Evolutionary conservation across 1,284 basidiomycete species (phyloP).

Genomic region (Sporisorium exsertum): DNA sequence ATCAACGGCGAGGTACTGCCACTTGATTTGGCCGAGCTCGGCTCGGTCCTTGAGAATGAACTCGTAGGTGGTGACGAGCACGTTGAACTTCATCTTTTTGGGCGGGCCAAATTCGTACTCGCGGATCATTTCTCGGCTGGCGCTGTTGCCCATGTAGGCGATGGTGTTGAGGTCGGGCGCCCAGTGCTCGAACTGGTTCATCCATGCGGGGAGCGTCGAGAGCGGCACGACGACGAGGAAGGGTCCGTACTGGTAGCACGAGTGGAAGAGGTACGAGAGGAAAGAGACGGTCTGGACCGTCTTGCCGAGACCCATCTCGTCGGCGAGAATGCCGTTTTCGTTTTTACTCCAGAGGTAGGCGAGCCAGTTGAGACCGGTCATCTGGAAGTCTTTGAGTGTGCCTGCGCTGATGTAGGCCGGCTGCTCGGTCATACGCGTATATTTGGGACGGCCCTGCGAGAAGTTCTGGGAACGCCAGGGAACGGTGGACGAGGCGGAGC

Average conservation of each 20-base stretch:
- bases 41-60: conserved; percentile 99
- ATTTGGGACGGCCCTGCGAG: conserved; percentile 80
- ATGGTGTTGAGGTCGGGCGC: conserved; percentile 87
- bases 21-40: conserved; percentile 89
- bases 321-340: conserved; percentile 96
- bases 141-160: conserved; percentile 95
- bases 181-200: conserved; percentile 96
- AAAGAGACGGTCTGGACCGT: conserved; percentile 96
- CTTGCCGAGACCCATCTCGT: conserved; percentile 99
- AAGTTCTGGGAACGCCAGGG: conserved; percentile 87
- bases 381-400: conserved; percentile 94
- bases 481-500: conserved; percentile 83
- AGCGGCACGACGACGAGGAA: conserved; percentile 98
- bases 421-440: conserved; percentile 88
- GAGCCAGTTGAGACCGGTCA: conserved; percentile 98
- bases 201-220: conserved; percentile 99
- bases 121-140: conserved; percentile 81
- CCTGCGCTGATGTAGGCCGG: conserved; percentile 85
- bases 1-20: conserved; percentile 99
- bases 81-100: conserved; percentile 87
- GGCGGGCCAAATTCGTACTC: conserved; percentile 87
- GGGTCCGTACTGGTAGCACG: conserved; percentile 89
- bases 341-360: conserved; percentile 94
- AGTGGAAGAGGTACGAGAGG: conserved; percentile 93
- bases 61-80: conserved; percentile 96